Evolutionary conservation across 371 early-diverging fungal genomes (phyloP), one percentile per base, ranked within the genome.

Genomic region (Thermomucor indicae-seudaticae): DNA sequence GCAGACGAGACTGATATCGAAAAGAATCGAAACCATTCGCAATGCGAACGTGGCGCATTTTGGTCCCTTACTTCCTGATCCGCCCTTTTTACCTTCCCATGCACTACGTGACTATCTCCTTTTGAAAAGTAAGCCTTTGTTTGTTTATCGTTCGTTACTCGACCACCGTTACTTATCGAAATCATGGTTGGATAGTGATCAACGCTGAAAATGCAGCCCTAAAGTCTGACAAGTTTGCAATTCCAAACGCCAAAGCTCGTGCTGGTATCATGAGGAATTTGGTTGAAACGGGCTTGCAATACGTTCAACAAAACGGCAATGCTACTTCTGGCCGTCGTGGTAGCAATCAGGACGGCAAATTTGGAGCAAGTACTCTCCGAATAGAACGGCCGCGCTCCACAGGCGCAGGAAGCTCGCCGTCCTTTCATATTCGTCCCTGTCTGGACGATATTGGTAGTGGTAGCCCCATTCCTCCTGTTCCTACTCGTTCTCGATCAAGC

Each of bases 181-280:
- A n/a, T n/a, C n/a, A n/a, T n/a, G n/a, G n/a, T n/a, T 16, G 29
- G 32, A 11, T 53, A 73, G 86, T 87, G 53, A 78, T 90, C 29
- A 88, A 86, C 58, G 91, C 81, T 17, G 89, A 89, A 61, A 84
- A 84, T 60, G 86, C 91, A 12, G 81, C 89, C 0, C 71, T 83
- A 30, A 83, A 83, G 57, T 83, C 91, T 10, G 89, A 88, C 3
- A 72, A 72, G 38, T 64, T 83, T 43, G 60, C 64, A 12, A 57
- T 71, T 5, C 81, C 80, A 19, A 80, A 79, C 45, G 64, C 63
- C 17, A 66, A 80, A 49, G 81, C 83, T 3, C 64, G 81, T 6
- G 54, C 64, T 14, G 72, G 77, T 1, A 65, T 79, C 28, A 32
- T 81, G 24, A 37, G 19, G 11, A 37, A 37, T 19, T 16, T n/a